Base-by-base conservation (phyloP, 2,329 filamentous ascomycete species). In the Raffaelea albimanens region DNA sequence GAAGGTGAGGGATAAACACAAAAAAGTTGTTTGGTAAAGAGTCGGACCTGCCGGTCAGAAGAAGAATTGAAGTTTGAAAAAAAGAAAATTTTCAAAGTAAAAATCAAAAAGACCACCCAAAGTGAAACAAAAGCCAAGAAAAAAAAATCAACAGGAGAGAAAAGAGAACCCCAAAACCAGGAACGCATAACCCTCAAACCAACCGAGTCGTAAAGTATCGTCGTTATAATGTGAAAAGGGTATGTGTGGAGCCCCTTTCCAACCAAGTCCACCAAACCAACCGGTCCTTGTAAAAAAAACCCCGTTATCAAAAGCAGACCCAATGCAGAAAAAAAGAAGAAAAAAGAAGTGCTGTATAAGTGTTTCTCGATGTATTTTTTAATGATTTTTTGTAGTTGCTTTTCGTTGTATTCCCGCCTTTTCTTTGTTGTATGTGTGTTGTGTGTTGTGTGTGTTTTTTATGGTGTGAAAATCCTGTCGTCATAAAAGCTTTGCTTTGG, bases 391-490 rank as follows among this genome's bases (percentile, higher is more conserved):
- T 44, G 9, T 43, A 34, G 34, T 8, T 8, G 14, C 14, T 20
- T 20, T 34, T 21, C 14, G 11, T 34, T 44, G 33, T 44, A 19
- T 44, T 44, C n/a, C 29, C 16, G 5, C 16, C 34, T 44, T 34
- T 38, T 43, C 25, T 40, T 18, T 40, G 39, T 45, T 45, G 19
- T 44, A 8, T 40, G 23, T 45, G 5, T 43, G 13, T 47, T 40
- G 11, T 44, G 10, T 43, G 13, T 42, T 31, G 16, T 21, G 7
- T 36, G 13, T 21, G 19, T 42, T 42, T 2, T 39, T 23, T 10
- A 18, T 33, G 18, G 3, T 43, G 34, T 40, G 45, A 29, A 29
- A 29, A 29, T 29, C 25, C 25, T 21, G 39, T 40, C 16, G 22
- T 22, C 36, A 7, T 38, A 19, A 16, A 38, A 38, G 31, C 25